Evolutionary conservation across 139 green algal genomes (phyloP).

Genomic region (Eudorina sp.): DNA sequence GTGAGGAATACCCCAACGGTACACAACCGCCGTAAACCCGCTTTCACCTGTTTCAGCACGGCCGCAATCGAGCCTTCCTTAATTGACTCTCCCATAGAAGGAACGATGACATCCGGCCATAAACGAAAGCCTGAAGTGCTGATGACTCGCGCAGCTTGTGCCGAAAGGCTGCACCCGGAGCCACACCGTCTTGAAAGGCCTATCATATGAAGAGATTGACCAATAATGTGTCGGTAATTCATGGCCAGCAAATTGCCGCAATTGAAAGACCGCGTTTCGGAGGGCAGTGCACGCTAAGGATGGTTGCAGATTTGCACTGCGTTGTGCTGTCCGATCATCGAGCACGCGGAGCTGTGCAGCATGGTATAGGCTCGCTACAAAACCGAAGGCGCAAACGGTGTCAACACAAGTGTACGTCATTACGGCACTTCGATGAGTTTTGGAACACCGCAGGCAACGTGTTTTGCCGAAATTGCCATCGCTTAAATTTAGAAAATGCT

Average conservation of each 20-base stretch:
- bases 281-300: neutral
- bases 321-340: too few species aligned
- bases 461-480: too few species aligned
- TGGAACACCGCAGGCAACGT: neutral
- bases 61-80: conserved; percentile 88
- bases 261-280: conserved; percentile 1
- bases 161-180: neutral
- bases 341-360: too few species aligned
- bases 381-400: too few species aligned
- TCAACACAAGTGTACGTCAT: neutral
- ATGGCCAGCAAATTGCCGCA: neutral
- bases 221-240: neutral
- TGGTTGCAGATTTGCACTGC: too few species aligned
- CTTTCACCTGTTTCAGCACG: conserved; percentile 73
- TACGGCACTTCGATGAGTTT: conserved; percentile 19
- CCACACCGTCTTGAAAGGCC: neutral
- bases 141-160: conserved; percentile 2
- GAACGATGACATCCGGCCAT: conserved; percentile 71
- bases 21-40: neutral
- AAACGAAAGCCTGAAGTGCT: neutral
- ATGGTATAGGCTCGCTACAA: too few species aligned
- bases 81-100: conserved; percentile 93
- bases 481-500: neutral
- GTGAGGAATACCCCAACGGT: too few species aligned
- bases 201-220: neutral